Evolutionary conservation across 805 yeast genomes (phyloP).

Genomic region (Barnettozyma botsteinii): DNA sequence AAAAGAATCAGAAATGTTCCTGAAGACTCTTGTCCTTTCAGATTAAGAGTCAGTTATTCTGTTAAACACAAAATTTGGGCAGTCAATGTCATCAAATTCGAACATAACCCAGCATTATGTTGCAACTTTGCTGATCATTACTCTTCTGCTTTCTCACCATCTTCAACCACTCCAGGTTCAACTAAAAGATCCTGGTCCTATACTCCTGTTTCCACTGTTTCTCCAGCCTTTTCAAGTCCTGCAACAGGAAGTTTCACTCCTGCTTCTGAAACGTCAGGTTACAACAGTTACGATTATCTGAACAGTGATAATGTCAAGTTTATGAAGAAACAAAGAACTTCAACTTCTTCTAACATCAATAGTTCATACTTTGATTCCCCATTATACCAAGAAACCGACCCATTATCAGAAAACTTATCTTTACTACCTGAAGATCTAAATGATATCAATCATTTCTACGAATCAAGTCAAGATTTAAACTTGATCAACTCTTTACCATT

Average conservation of each 20-base stretch:
- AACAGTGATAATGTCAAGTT: conserved; percentile 1
- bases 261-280: conserved; percentile 6
- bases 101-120: conserved; percentile 21
- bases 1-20: conserved; percentile 21
- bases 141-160: conserved; percentile 9
- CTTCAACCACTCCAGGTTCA: conserved; percentile 12
- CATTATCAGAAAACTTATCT: conserved; percentile 8
- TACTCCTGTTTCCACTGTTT: conserved; percentile 21
- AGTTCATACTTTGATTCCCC: conserved; percentile 18
- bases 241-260: conserved; percentile 9
- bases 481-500: conserved; percentile 5
- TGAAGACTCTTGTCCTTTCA: conserved; percentile 26
- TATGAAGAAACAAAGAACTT: conserved; percentile 11
- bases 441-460: conserved; percentile 15
- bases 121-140: conserved; percentile 21
- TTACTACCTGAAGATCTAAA: conserved; percentile 17
- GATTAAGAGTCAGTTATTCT: conserved; percentile 26
- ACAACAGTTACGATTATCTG: conserved; percentile 4
- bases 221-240: conserved; percentile 18
- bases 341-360: conserved; percentile 2
- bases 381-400: conserved; percentile 16
- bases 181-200: conserved; percentile 21
- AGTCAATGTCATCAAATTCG: conserved; percentile 21
- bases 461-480: conserved; percentile 6
- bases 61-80: conserved; percentile 24